Evolutionary conservation across 164 flowering plant genomes (phyloP).

Genomic region (Piper longum): DNA sequence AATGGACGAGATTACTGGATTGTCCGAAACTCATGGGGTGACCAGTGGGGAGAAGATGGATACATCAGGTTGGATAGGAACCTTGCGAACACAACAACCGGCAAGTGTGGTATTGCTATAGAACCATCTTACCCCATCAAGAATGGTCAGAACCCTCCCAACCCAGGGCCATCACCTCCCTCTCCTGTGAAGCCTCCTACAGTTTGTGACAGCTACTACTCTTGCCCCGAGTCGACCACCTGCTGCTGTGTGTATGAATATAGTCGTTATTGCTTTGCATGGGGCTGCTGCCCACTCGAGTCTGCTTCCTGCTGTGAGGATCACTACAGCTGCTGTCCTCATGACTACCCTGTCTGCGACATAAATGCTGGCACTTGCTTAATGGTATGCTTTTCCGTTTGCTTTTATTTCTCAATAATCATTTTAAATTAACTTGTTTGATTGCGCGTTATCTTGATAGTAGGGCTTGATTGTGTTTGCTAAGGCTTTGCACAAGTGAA

Average conservation of each 20-base stretch:
- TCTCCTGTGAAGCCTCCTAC: slow-evolving; percentile 48
- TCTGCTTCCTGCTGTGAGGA: slow-evolving; percentile 86
- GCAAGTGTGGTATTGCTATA: slow-evolving; percentile 79
- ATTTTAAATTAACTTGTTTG: background rate
- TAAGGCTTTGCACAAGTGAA: too few species aligned
- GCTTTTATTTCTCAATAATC: background rate
- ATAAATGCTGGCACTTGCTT: slow-evolving; percentile 54
- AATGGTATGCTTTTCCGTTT: slow-evolving; percentile 16
- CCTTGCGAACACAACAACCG: slow-evolving; percentile 19
- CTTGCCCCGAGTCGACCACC: slow-evolving; percentile 56
- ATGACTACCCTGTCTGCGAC: slow-evolving; percentile 77
- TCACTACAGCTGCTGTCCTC: slow-evolving; percentile 83
- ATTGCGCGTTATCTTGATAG: too few species aligned
- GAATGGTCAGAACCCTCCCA: slow-evolving; percentile 72
- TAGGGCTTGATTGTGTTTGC: too few species aligned
- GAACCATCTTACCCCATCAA: slow-evolving; percentile 76
- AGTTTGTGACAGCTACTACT: slow-evolving; percentile 45
- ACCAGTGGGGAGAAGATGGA: slow-evolving; percentile 75
- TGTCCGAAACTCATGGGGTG: slow-evolving; percentile 94
- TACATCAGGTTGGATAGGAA: slow-evolving; percentile 71
- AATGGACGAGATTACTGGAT: slow-evolving; percentile 78
- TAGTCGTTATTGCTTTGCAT: slow-evolving; percentile 38
- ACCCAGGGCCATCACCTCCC: slow-evolving; percentile 87
- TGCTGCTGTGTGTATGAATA: slow-evolving; percentile 65
- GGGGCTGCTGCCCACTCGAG: slow-evolving; percentile 98